phyloP scores from a whole-genome alignment of 257 asterid genomes.

The Fraxinus quadrangulata region DNA sequence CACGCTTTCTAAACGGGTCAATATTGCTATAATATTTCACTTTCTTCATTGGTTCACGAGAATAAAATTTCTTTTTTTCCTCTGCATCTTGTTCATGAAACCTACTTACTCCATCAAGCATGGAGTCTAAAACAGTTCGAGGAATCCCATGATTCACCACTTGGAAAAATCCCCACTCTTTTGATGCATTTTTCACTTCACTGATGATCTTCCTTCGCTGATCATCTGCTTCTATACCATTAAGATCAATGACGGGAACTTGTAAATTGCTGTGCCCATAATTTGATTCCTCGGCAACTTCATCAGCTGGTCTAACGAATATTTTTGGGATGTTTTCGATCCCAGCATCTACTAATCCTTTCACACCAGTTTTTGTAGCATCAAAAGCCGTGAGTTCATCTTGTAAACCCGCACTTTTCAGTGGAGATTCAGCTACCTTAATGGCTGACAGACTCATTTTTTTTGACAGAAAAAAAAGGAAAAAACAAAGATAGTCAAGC shows the following conservation, averaged over 20 bases:
- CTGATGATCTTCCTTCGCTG: neutral
- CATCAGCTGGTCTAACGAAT: constrained; percentile 12
- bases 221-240: neutral
- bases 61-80: neutral
- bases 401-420: neutral
- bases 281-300: neutral
- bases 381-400: constrained; percentile 4
- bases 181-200: constrained; percentile 14
- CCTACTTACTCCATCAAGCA: neutral
- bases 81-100: neutral
- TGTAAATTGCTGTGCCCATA: neutral
- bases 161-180: constrained; percentile 6
- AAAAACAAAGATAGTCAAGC: too few species aligned
- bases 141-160: neutral
- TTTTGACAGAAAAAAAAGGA: too few species aligned
- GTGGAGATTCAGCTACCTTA: neutral
- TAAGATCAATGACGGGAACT: constrained; percentile 25
- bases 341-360: constrained; percentile 32
- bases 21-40: neutral
- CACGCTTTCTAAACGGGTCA: too few species aligned
- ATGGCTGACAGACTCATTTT: neutral
- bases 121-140: neutral
- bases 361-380: constrained; percentile 16
- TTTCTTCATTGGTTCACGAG: neutral
- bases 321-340: constrained; percentile 20